A percentile compares a stretch with the other conserved stretches of the same genome.
phyloP scores from a whole-genome alignment of 306 rosid species.

The Gynostemma pentaphyllum region DNA sequence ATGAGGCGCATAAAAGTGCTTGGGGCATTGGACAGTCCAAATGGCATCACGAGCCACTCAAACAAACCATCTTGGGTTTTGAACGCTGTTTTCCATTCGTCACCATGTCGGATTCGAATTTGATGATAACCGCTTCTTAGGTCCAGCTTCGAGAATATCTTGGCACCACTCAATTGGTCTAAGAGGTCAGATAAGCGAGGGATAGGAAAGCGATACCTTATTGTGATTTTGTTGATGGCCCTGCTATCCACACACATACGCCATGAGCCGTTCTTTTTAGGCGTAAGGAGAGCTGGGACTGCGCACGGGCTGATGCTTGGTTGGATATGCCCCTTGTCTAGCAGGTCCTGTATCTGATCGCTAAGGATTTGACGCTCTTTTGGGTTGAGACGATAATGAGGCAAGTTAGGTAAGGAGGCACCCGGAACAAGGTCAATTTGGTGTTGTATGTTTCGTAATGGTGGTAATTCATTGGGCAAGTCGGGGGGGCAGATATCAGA shows the following conservation, averaged over 20 bases:
- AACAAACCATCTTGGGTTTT: background rate
- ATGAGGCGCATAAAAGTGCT: background rate
- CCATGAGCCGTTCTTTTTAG: slow-evolving; percentile 8
- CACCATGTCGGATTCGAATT: background rate
- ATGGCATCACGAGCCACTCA: background rate
- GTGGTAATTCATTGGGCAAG: background rate
- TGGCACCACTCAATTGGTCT: background rate
- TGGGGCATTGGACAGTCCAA: background rate
- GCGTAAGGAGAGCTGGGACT: background rate
- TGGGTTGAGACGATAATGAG: background rate
- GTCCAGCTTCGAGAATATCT: background rate
- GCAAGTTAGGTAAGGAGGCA: background rate
- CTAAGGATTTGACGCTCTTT: background rate
- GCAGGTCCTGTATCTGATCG: background rate
- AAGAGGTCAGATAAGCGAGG: background rate
- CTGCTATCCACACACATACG: background rate
- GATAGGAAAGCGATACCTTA: background rate
- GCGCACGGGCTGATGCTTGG: background rate
- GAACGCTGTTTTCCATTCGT: background rate
- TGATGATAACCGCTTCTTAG: background rate
- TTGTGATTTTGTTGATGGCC: background rate
- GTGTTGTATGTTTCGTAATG: background rate
- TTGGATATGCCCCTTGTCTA: background rate
- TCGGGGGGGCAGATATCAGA: no score
- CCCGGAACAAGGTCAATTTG: background rate